Evolutionary conservation across 1,284 basidiomycete species (phyloP), one percentile per base, ranked within the genome.

Genomic region (Moesziomyces globuligerus): DNA sequence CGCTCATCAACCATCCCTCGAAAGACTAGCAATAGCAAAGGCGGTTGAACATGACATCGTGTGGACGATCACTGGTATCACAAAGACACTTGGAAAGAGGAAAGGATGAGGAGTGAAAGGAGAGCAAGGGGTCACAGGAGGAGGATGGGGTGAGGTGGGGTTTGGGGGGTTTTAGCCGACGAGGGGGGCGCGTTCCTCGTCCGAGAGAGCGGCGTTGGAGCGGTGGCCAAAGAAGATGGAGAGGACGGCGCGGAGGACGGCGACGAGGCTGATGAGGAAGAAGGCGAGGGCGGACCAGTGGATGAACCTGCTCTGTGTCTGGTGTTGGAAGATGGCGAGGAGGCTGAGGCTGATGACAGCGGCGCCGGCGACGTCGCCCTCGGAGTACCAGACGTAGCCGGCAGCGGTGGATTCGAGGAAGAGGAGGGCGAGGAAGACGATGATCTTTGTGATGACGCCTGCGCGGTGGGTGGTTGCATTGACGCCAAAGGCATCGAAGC

Each of bases 371-470:
- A 96, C 87, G 78, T 97, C 94, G 67, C 94, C 94, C 83, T 96
- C 93, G 2, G 88, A 85, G 15, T 90, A 89, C 42, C 91, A 91
- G 2, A 76, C 92, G 83, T 97, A 96, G 1, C 91, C 90, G 7
- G 90, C 91, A 0, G 92, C 90, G 11, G 94, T 96, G 20, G 89
- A 90, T 83, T 95, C 93, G 68, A 97, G 89, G 90, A 96, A 95
- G 85, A 96, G 89, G 87, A 92, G 84, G 67, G 88, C 91, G 42
- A 96, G 88, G 88, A 96, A 95, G 58, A 94, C 93, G 73, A 94
- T 91, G 75, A 93, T 88, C 82, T 95, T 94, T 81, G 93, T 95
- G 89, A 92, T 92, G 59, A 94, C 84, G 24, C 93, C 93, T 1
- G 92, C 89, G 39, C 83, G 83, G 72, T 90, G 85, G 46, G 83